These are phyloP conservation scores for Fraxinus sp. DNA, from an alignment of 305 asterid genomes.

Conservation along the genomic window DNA sequence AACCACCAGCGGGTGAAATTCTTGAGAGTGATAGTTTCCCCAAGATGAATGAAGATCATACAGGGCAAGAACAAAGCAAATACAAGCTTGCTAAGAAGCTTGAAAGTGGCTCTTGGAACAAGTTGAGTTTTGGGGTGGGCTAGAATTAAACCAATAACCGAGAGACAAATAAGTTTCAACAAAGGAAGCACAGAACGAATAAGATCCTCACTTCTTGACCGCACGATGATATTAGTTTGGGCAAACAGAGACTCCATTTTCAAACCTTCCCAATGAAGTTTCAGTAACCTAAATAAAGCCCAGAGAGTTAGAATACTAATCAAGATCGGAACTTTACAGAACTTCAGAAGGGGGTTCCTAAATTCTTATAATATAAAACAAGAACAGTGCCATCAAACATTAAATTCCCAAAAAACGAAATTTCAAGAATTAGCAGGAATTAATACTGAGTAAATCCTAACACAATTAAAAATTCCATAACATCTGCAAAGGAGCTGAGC, in stretches of 20 bases:
- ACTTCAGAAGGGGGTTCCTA: background rate
- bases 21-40: conserved; percentile 66
- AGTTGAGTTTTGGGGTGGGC: conserved; percentile 72
- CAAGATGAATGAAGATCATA: conserved; percentile 71
- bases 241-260: conserved; percentile 33
- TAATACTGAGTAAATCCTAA: conserved; percentile 5
- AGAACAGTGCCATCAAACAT: background rate
- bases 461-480: background rate
- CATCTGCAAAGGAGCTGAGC: background rate
- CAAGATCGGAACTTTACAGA: conserved; percentile 24
- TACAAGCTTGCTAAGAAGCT: conserved; percentile 87
- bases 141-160: conserved; percentile 70
- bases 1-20: conserved; percentile 85
- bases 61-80: conserved; percentile 86
- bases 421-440: background rate
- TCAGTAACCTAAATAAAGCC: background rate
- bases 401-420: background rate
- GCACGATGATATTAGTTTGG: conserved; percentile 13
- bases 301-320: conserved; percentile 16
- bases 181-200: conserved; percentile 61
- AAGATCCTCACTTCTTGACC: conserved; percentile 46
- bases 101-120: conserved; percentile 80
- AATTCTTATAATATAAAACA: background rate
- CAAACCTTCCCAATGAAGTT: background rate
- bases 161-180: conserved; percentile 68